Evolutionary conservation across 2,329 filamentous ascomycete genomes (phyloP), one percentile per base, ranked within the genome.

Genomic region (Trichoderma guizhouense): DNA sequence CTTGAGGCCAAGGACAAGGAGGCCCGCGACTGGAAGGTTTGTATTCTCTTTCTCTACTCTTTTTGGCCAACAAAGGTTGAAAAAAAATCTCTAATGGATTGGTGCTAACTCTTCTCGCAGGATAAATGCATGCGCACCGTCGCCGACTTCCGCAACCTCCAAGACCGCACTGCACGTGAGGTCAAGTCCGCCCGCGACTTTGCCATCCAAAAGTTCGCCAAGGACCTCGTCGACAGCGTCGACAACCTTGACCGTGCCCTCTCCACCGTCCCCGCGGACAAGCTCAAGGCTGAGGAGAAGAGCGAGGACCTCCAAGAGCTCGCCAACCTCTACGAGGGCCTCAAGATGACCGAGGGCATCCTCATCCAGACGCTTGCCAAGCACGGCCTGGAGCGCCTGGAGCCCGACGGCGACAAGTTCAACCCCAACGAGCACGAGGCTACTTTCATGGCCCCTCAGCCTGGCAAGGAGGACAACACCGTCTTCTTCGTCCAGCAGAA

Each of bases 231-330:
- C 77, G 96, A 99, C 82, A 94, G 90, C 79, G 91, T 99, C 79
- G 96, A 99, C 85, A 99, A 98, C 87, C 91, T 99, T 75, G 96
- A 99, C 84, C 95, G 95, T 76, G 96, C 96, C 57, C 89, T 99
- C 57, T 83, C 86, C 74, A 94, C 91, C 78, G 95, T 97, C 14
- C 90, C 93, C 24, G 81, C 88, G 73, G 91, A 94, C 53, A 93
- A 93, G 83, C 87, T 97, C 74, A 85, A 85, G 26, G 81, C 84
- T 24, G 77, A 81, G 61, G 83, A 85, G 74, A 83, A 85, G 77
- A 81, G 82, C 30, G 87, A 87, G 76, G 83, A 88, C 67, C 84
- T 89, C 28, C 87, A 92, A 80, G 94, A 98, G 76, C 87, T 98
- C 43, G 84, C 88, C 73, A 92, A 91, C 78, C 88, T 99, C 74